Percentiles rank a stretch among this genome's conserved stretches.
Conservation (phyloP, 2,329 filamentous ascomycete genomes). For the Mycocentrospora acerina region DNA sequence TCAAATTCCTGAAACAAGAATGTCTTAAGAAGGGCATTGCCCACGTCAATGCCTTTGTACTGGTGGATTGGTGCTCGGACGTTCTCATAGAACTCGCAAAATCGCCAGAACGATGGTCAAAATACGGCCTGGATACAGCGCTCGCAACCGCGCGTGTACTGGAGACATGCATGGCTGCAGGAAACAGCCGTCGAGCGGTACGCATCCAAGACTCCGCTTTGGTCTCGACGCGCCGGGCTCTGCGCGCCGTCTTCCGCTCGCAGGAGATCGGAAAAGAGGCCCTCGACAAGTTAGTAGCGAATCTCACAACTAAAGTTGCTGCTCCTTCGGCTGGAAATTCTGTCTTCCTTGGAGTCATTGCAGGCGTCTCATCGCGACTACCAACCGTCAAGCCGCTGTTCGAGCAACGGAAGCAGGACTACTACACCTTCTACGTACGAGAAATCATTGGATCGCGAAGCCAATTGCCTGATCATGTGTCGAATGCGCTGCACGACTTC, state of each 20-base stretch:
- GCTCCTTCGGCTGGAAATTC: constrained; percentile 70
- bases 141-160: constrained; percentile 70
- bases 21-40: constrained; percentile 76
- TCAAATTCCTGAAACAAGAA: constrained; percentile 69
- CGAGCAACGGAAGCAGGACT: constrained; percentile 66
- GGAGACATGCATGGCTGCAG: constrained; percentile 69
- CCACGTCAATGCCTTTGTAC: constrained; percentile 77
- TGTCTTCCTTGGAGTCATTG: constrained; percentile 78
- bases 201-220: constrained; percentile 74
- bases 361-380: constrained; percentile 79
- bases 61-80: constrained; percentile 86
- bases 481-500: constrained; percentile 76
- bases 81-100: constrained; percentile 71
- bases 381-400: constrained; percentile 63
- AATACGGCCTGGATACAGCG: constrained; percentile 66
- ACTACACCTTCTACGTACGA: constrained; percentile 80
- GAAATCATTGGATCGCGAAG: constrained; percentile 81
- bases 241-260: constrained; percentile 71
- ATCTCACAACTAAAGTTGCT: constrained; percentile 68
- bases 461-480: constrained; percentile 69
- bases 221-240: constrained; percentile 73
- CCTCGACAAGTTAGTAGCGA: constrained; percentile 63
- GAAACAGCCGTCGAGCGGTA: constrained; percentile 22
- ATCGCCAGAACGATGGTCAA: constrained; percentile 61
- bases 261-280: constrained; percentile 60